Base-by-base conservation (phyloP, 495 filamentous ascomycete genomes). In the Bacidia gigantensis region DNA sequence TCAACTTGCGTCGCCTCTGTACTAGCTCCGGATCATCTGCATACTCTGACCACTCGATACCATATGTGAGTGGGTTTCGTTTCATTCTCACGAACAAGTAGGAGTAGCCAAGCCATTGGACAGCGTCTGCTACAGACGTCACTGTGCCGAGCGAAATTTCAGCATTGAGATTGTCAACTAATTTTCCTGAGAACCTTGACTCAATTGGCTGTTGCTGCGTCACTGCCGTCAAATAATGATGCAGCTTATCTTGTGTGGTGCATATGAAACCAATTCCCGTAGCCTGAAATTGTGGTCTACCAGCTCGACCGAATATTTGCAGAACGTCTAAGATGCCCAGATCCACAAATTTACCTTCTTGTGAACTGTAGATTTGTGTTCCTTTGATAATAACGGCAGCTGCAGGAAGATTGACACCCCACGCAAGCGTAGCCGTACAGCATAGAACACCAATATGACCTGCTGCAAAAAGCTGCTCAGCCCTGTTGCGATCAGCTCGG, bases 351-450 rank as follows among this genome's bases (percentile, higher is more conserved):
- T 90, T 93, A 65, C 92, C 92, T 53, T 92, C 89, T 65, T 92
- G 84, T 0, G 92, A 81, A 63, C 89, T 96, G 68, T 99, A 99
- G 2, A 99, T 71, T 64, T 96, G 89, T 3, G 92, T 97, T 17
- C 92, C 92, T 66, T 97, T 97, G 71, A 99, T 99, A 49, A 99
- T 77, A 22, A 99, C 92, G 2, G 92, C 94, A 11, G 93, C 90
- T 9, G 92, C 92, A 1, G 92, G 92, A 65, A 99, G 78, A 69
- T 99, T 99, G 58, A 99, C 90, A 79, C 92, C 92, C 92, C 92
- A 99, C 10, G 92, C 92, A 41, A 99, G 73, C 0, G 92, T 99
- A 11, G 92, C 92, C 12, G 92, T 99, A 80, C 93, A 97, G 71
- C 92, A 97, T 7, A 99, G 81, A 0, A 99, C 88, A 64, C 90